Evolutionary conservation across 768 basidiomycete species (phyloP).

Genomic region (Collybia sp.): DNA sequence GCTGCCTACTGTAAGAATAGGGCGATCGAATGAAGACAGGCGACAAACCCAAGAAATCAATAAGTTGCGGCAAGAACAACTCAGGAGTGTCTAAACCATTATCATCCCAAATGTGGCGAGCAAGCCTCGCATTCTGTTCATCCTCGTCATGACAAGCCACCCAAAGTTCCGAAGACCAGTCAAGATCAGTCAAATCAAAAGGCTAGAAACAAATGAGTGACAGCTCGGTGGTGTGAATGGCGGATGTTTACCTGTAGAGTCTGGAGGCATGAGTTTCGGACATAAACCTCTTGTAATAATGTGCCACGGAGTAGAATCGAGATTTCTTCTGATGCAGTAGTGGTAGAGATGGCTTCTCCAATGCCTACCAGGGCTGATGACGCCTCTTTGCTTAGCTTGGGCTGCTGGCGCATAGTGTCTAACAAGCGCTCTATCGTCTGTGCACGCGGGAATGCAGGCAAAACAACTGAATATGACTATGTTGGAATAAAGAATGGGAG

Average conservation of each 20-base stretch:
- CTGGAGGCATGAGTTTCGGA: slow-evolving; percentile 86
- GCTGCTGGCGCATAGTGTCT: slow-evolving; percentile 69
- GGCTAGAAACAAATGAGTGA: slow-evolving; percentile 45
- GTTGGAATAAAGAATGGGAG: background rate
- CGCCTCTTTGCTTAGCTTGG: slow-evolving; percentile 78
- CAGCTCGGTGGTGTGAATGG: background rate
- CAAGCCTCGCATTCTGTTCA: slow-evolving; percentile 83
- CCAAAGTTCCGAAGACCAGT: slow-evolving; percentile 89
- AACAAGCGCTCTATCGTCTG: slow-evolving; percentile 66
- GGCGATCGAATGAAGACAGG: background rate
- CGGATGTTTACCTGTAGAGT: slow-evolving; percentile 66
- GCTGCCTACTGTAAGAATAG: slow-evolving; percentile 32
- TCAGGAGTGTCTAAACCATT: slow-evolving; percentile 89
- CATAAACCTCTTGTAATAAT: slow-evolving; percentile 82
- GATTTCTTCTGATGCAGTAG: slow-evolving; percentile 59
- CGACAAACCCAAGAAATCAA: slow-evolving; percentile 54
- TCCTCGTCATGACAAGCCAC: slow-evolving; percentile 82
- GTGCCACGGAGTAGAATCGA: slow-evolving; percentile 66
- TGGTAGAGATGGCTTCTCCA: slow-evolving; percentile 71
- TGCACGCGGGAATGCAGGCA: slow-evolving; percentile 69
- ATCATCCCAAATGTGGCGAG: slow-evolving; percentile 87
- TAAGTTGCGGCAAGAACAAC: slow-evolving; percentile 48
- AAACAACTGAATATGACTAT: slow-evolving; percentile 45
- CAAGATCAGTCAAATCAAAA: slow-evolving; percentile 90
- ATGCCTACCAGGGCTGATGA: slow-evolving; percentile 77